Percentiles rank a stretch among this genome's conserved stretches.
Evolutionary conservation across 2,329 filamentous ascomycete species (phyloP).

Genomic region (Cercospora citrullina): DNA sequence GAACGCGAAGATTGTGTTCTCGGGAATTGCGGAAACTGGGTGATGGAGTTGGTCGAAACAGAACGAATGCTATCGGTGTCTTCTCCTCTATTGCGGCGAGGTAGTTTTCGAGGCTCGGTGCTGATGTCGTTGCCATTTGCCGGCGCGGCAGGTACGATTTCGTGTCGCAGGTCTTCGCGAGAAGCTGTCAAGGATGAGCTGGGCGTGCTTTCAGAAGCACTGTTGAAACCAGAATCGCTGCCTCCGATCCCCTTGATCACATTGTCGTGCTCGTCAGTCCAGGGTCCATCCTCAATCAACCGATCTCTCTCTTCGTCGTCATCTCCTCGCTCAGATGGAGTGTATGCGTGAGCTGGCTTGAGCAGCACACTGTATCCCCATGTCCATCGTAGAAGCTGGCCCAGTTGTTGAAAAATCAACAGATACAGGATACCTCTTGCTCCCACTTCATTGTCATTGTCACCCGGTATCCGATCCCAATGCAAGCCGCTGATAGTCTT

Average conservation of each 20-base stretch:
- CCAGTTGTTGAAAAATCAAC: slow-evolving; percentile 95
- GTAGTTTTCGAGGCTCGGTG: slow-evolving; percentile 42
- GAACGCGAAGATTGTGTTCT: slow-evolving; percentile 24
- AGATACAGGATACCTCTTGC: slow-evolving; percentile 93
- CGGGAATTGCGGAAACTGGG: slow-evolving; percentile 44
- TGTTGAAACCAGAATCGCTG: slow-evolving; percentile 49
- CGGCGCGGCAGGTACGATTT: slow-evolving; percentile 44
- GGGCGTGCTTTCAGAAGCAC: slow-evolving; percentile 46
- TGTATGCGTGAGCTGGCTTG: slow-evolving; percentile 75
- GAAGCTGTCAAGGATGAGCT: slow-evolving; percentile 31
- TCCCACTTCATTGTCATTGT: slow-evolving; percentile 92
- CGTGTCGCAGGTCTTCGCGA: slow-evolving; percentile 20
- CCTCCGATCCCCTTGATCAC: slow-evolving; percentile 20
- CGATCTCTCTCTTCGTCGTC: slow-evolving; percentile 43
- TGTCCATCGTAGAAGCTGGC: slow-evolving; percentile 92
- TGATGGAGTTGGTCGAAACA: slow-evolving; percentile 55
- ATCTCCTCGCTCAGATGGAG: slow-evolving; percentile 64
- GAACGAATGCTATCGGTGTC: slow-evolving; percentile 30
- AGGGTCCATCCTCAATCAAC: slow-evolving; percentile 54
- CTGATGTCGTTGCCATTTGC: slow-evolving; percentile 51
- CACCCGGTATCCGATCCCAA: slow-evolving; percentile 86
- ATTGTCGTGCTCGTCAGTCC: slow-evolving; percentile 51
- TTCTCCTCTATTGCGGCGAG: slow-evolving; percentile 31
- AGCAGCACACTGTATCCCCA: slow-evolving; percentile 96
- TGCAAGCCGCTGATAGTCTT: slow-evolving; percentile 89